Evolutionary conservation across 2,329 filamentous ascomycete species (phyloP).

Genomic region (Epichloe elymi): DNA sequence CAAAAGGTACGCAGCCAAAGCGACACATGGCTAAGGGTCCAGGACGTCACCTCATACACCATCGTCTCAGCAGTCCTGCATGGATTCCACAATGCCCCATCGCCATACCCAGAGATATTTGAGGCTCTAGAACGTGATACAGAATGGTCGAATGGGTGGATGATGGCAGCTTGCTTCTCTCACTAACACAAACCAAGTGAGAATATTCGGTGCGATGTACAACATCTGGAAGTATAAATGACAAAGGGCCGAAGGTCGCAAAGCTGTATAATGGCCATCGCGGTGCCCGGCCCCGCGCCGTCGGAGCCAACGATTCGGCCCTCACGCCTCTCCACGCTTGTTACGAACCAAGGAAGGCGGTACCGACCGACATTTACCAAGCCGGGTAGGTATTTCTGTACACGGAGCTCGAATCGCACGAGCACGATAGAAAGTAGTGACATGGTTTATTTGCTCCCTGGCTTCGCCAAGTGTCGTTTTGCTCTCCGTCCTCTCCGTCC

Average conservation of each 20-base stretch:
- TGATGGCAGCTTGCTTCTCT: background rate
- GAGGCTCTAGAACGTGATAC: slow-evolving; percentile 1
- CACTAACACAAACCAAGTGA: background rate
- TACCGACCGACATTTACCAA: no score
- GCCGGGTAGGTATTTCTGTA: no score
- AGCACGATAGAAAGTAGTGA: no score
- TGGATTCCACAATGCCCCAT: background rate
- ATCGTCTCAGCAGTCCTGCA: background rate
- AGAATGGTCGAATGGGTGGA: background rate
- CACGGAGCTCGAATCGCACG: no score
- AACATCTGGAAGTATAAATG: background rate
- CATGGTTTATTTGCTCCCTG: background rate
- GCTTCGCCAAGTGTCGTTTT: background rate
- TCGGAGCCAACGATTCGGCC: background rate
- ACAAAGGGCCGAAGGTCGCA: no score
- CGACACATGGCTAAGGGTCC: background rate
- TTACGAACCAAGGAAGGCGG: background rate
- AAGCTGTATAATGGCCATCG: background rate
- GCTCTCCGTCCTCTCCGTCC: background rate
- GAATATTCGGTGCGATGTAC: background rate
- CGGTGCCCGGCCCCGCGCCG: no score
- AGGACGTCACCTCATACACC: background rate
- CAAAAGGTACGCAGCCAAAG: background rate
- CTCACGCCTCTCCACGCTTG: background rate
- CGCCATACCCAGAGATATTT: background rate